Base-by-base conservation (phyloP, 164 flowering plant species). In the Vitis riparia region DNA sequence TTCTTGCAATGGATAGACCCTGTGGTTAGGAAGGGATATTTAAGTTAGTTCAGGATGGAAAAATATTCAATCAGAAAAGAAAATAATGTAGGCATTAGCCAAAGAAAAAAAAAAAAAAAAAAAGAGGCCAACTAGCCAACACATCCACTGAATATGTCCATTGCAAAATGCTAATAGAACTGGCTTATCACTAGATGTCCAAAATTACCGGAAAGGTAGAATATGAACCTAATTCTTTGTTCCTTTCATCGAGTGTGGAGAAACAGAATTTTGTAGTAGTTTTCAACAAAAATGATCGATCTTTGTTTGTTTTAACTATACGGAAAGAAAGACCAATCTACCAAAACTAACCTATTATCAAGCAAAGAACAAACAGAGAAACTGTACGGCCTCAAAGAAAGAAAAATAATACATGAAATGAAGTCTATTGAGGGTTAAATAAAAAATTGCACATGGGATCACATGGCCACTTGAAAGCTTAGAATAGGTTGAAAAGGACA, bases 401-500 rank as follows among this genome's bases (percentile, higher is more conserved):
- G 44, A 37, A 37, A 37, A 37, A 37, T 37, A 37, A 56, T 56
- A 17, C 37, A 17, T 2, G 11, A 14, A 62, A 62, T n/a, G 8
- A 47, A 44, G 16, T 2, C 32, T 30, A 9, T 11, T 59, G 30
- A 27, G 44, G 62, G 14, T 59, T 48, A 49, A 9, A 49, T 15
- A 48, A 8, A 11, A 63, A 63, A 63, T 49, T 48, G 53, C 66
- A 63, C 66, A 63, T 63, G 66, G 66, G 53, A 63, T 63, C 66
- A 63, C 66, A 63, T 48, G 66, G 66, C 66, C 53, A 63, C 53
- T 63, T 48, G 66, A 63, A 63, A 48, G 65, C 58, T 51, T 12
- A 47, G 32, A 57, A 71, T 49, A 29, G 69, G 16, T 65, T 56
- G 63, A 65, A 27, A 58, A 60, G 14, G 55, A 51, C 14, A 51